Conservation (phyloP, 73 alveolate genomes). For the Loxodes magnus region DNA sequence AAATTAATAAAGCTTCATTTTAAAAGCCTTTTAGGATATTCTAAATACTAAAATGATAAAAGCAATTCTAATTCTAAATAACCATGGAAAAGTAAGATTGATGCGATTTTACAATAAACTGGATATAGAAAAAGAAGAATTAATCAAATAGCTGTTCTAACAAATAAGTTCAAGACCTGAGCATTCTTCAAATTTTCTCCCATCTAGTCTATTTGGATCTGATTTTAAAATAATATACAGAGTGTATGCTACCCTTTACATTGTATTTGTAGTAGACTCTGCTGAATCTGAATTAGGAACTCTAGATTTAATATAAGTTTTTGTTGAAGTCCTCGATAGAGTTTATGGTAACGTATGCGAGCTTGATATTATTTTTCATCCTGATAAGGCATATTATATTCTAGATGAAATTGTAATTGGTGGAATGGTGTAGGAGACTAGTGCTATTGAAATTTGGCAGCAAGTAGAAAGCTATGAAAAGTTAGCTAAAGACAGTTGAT, state of each 20-base stretch:
- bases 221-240: slow-evolving; percentile 71
- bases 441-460: slow-evolving; percentile 22
- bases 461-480: slow-evolving; percentile 11
- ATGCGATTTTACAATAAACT: slow-evolving; percentile 62
- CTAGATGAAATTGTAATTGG: slow-evolving; percentile 66
- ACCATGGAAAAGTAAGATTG: slow-evolving; percentile 68
- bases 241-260: slow-evolving; percentile 75
- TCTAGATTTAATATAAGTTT: slow-evolving; percentile 78
- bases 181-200: slow-evolving; percentile 47
- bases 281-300: slow-evolving; percentile 85
- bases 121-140: slow-evolving; percentile 33
- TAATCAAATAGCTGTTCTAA: slow-evolving; percentile 30
- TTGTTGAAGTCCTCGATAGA: slow-evolving; percentile 82
- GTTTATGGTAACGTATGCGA: slow-evolving; percentile 86
- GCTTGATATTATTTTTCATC: slow-evolving; percentile 81
- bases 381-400: slow-evolving; percentile 72
- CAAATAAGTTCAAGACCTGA: slow-evolving; percentile 50
- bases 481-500: too few relatives aligned
- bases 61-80: slow-evolving; percentile 53
- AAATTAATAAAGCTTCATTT: too few relatives aligned
- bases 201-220: slow-evolving; percentile 35
- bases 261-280: slow-evolving; percentile 75
- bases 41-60: too few relatives aligned
- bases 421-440: slow-evolving; percentile 54
- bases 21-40: too few relatives aligned